A percentile compares a stretch with the other conserved stretches of the same genome.
Conservation (phyloP, 345 rosid species). For the Carallia pectinifolia region DNA sequence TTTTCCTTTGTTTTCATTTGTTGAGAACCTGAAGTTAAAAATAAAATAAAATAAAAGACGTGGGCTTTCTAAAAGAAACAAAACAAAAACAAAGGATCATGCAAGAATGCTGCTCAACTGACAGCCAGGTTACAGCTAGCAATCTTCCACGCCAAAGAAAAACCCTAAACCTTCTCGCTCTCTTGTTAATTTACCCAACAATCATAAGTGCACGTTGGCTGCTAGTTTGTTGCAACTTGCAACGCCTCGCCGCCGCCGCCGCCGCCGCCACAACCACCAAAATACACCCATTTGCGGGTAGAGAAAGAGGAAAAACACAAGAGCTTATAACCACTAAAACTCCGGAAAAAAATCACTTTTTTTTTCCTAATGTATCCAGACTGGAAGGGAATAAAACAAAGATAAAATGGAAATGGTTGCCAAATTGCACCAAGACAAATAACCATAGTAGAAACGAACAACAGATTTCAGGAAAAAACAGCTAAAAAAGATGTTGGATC, state of each 20-base stretch:
- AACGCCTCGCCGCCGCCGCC: conserved; percentile 4
- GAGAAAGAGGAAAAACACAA: not conserved
- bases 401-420: too few relatives aligned
- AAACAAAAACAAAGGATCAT: conserved; percentile 48
- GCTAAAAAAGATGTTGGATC: too few relatives aligned
- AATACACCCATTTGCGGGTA: conserved; percentile 16
- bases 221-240: conserved; percentile 40
- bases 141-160: conserved; percentile 49
- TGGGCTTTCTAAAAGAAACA: conserved; percentile 2
- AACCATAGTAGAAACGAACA: too few relatives aligned
- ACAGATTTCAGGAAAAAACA: too few relatives aligned
- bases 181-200: conserved; percentile 23
- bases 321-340: too few relatives aligned
- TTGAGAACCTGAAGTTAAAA: too few relatives aligned
- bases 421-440: too few relatives aligned
- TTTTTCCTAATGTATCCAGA: too few relatives aligned
- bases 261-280: not conserved
- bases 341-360: not conserved
- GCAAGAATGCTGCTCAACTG: conserved; percentile 92
- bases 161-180: conserved; percentile 47
- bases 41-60: not conserved
- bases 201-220: conserved; percentile 47
- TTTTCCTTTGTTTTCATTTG: not conserved
- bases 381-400: too few relatives aligned
- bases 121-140: conserved; percentile 95